phyloP scores from a whole-genome alignment of 1,139 yeast genomes.

The Torulaspora globosa region DNA sequence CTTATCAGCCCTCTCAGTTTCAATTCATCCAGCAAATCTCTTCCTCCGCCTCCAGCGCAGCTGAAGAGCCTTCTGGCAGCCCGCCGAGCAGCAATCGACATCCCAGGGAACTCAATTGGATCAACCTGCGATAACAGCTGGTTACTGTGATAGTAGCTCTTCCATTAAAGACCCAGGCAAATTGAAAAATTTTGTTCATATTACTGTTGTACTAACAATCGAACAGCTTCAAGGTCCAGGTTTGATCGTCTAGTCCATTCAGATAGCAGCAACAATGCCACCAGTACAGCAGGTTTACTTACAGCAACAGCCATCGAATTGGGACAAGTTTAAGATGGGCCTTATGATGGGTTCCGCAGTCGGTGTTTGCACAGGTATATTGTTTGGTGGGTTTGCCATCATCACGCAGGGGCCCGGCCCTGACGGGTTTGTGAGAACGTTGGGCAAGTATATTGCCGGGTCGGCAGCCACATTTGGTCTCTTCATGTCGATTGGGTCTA shows the following conservation, averaged over 20 bases:
- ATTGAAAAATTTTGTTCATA: slow-evolving; percentile 2
- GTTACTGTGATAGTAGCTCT: background rate
- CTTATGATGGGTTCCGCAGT: slow-evolving; percentile 94
- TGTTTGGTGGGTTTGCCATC: slow-evolving; percentile 91
- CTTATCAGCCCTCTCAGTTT: slow-evolving; percentile 38
- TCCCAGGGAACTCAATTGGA: background rate
- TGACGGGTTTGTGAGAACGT: slow-evolving; percentile 90
- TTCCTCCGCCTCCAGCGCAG: slow-evolving; percentile 5
- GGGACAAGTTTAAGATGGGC: slow-evolving; percentile 98
- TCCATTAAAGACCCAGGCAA: background rate
- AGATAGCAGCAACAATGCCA: slow-evolving; percentile 50
- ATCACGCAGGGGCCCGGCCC: slow-evolving; percentile 97
- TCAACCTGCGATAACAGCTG: background rate
- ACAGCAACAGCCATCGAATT: slow-evolving; percentile 79
- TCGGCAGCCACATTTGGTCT: slow-evolving; percentile 95
- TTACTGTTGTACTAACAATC: background rate
- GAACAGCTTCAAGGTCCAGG: background rate
- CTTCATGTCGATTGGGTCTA: slow-evolving; percentile 93
- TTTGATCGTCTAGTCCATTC: background rate
- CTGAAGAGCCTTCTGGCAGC: slow-evolving; percentile 11
- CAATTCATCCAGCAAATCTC: slow-evolving; percentile 21
- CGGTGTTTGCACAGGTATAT: slow-evolving; percentile 92
- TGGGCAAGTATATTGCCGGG: slow-evolving; percentile 95
- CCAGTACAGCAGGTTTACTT: slow-evolving; percentile 76
- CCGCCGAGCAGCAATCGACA: slow-evolving; percentile 1